phyloP scores from a whole-genome alignment of 176 grass and related monocot genomes.

The Avena eriantha region DNA sequence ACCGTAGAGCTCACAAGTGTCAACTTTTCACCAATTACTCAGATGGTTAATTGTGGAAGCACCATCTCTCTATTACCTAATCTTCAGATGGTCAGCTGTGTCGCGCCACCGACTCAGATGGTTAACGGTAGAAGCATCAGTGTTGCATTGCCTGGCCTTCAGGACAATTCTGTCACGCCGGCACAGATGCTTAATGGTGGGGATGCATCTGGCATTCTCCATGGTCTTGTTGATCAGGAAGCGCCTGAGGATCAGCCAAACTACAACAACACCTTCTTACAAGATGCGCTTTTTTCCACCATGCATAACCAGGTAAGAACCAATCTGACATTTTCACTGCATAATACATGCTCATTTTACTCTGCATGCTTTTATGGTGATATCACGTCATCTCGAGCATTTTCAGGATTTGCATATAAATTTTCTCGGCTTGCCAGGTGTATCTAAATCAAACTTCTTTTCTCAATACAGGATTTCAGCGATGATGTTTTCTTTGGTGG shows the following conservation, averaged over 20 bases:
- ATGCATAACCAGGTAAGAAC: slow-evolving; percentile 36
- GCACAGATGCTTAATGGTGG: neutral
- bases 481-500: slow-evolving; percentile 4
- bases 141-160: slow-evolving; percentile 9
- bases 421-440: neutral
- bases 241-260: neutral
- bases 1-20: neutral
- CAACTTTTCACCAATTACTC: slow-evolving; percentile 26
- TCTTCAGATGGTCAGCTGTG: neutral
- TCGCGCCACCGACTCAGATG: neutral
- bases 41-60: slow-evolving; percentile 6
- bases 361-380: too few relatives aligned
- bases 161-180: neutral
- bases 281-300: slow-evolving; percentile 1
- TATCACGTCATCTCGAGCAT: too few relatives aligned
- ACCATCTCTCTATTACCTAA: neutral
- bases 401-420: neutral
- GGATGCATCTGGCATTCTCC: slow-evolving; percentile 6
- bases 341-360: neutral
- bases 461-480: neutral
- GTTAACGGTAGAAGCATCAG: neutral
- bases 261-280: neutral
- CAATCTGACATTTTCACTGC: neutral
- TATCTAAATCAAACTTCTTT: slow-evolving; percentile 1
- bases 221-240: neutral